Base-by-base conservation (phyloP, 176 grass and related monocot species). In the Oryza glumipatula region DNA sequence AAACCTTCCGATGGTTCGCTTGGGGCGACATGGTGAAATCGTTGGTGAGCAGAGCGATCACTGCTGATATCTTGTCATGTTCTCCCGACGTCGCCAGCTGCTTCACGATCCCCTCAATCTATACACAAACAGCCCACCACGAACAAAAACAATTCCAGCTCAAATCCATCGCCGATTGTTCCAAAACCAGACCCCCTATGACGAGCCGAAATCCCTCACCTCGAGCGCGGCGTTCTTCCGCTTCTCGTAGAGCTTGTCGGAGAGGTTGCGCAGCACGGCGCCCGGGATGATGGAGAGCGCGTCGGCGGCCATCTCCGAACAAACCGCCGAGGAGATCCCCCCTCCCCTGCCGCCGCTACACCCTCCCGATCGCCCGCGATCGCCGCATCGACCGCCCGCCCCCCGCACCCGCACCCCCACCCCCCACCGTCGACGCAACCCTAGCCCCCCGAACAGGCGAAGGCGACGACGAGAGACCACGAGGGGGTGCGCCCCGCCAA, bases 181-280 rank as follows among this genome's bases (percentile, higher is more conserved):
- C 28, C 46, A 47, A 67, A 65, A 68, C 38, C 46, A 52, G 66
- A 36, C 36, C 33, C 48, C 48, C 28, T 14, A 11, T 22, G 33
- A 76, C 36, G 46, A 87, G 82, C 32, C 56, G 43, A 85, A 76
- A 44, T 70, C 74, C 45, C 88, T 73, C 86, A 99, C 96, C 96
- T 99, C 96, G 15, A 99, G 94, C 71, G 97, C 97, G 6, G 97
- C 97, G 91, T 96, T 99, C 85, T 99, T 99, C 58, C 94, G 91
- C 88, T 99, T 99, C 86, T 99, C 96, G 67, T 99, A 99, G 68
- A 99, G 93, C 90, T 99, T 99, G 85, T 99, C 96, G 12, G 91
- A 84, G 75, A 99, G 96, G 83, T 99, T 99, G 80, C 96, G 88
- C 70, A 91, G 81, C 73, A 99, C 96, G 72, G 89, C 81, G 80